These are phyloP conservation scores for Parathielavia appendiculata DNA, from an alignment of 495 filamentous ascomycete genomes.

Conservation along the genomic window DNA sequence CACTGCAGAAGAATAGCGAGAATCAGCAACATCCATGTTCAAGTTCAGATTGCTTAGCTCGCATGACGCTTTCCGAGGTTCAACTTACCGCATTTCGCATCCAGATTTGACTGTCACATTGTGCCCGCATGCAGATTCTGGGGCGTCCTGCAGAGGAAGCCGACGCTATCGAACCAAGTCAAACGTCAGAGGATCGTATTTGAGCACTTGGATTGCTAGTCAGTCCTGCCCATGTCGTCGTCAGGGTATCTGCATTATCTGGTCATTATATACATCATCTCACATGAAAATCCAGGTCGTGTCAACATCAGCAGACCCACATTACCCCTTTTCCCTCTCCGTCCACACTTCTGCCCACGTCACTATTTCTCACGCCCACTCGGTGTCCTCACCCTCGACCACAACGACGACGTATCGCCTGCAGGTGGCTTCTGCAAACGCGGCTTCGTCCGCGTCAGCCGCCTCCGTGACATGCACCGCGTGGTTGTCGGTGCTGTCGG, in stretches of 20 bases:
- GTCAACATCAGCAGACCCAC: conserved; percentile 2
- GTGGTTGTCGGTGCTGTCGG: conserved; percentile 18
- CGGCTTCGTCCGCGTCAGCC: conserved; percentile 12
- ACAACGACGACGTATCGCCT: conserved; percentile 32
- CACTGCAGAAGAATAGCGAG: no score
- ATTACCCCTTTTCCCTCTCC: no score
- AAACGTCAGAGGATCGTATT: no score
- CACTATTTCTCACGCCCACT: conserved; percentile 1
- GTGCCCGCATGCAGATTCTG: no score
- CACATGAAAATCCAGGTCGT: neutral
- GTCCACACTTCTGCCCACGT: no score
- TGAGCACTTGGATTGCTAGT: neutral
- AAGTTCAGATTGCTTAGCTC: no score
- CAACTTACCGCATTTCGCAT: no score
- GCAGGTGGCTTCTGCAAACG: conserved; percentile 14
- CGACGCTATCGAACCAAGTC: no score
- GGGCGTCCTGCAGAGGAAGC: no score
- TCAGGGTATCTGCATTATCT: conserved; percentile 13
- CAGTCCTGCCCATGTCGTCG: neutral
- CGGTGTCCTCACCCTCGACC: conserved; percentile 11
- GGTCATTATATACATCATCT: conserved; percentile 6
- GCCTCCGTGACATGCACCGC: conserved; percentile 28
- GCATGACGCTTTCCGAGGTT: no score
- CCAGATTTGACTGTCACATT: no score
- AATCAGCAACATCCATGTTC: no score